These are phyloP conservation scores for Zygosaccharomyces sapae DNA, from an alignment of 1,139 yeast genomes.

Conservation along the genomic window DNA sequence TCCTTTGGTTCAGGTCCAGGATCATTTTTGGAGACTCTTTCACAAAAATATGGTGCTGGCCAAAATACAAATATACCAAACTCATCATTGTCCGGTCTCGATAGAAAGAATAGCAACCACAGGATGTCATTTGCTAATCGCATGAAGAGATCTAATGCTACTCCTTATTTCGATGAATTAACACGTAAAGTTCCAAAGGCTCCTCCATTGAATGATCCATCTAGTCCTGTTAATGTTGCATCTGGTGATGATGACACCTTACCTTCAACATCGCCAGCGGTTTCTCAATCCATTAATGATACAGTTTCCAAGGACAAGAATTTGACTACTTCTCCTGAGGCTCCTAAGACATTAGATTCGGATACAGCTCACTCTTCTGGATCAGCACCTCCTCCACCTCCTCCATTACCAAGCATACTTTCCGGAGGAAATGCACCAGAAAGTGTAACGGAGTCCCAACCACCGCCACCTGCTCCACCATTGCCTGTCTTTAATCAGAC, in stretches of 20 bases:
- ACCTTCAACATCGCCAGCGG: constrained; percentile 2
- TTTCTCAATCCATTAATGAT: constrained; percentile 1
- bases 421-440: constrained; percentile 11
- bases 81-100: constrained; percentile 6
- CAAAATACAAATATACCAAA: constrained; percentile 16
- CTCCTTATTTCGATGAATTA: constrained; percentile 53
- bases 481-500: constrained; percentile 24
- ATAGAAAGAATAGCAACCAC: constrained; percentile 17
- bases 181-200: constrained; percentile 44
- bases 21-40: constrained; percentile 33
- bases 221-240: not conserved
- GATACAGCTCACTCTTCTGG: not conserved
- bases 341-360: not conserved
- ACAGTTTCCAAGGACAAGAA: not conserved
- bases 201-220: constrained; percentile 9
- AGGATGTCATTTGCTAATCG: constrained; percentile 33
- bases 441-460: constrained; percentile 7
- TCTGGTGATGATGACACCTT: constrained; percentile 2
- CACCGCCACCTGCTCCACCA: constrained; percentile 33
- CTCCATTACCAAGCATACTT: constrained; percentile 29
- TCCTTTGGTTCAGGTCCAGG: constrained; percentile 21
- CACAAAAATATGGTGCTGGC: constrained; percentile 35
- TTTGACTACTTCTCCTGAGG: not conserved
- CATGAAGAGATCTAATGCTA: constrained; percentile 26
- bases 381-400: constrained; percentile 27